These are phyloP conservation scores for Trifolium pratense DNA, from an alignment of 306 rosid species.

Conservation along the genomic window DNA sequence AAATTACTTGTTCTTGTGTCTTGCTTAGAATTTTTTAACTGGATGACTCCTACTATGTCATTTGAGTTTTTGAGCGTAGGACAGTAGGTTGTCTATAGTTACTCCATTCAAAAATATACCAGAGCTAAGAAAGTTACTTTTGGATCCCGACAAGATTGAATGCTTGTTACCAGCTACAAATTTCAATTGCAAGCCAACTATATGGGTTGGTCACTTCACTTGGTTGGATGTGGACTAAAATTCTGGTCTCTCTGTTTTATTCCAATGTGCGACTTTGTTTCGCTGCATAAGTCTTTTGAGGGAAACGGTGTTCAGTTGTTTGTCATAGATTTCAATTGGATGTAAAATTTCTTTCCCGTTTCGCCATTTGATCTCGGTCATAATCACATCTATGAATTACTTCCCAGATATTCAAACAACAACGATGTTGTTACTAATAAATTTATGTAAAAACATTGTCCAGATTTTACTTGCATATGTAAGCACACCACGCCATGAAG, in stretches of 20 bases:
- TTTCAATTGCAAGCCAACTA: background rate
- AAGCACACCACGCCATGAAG: conserved; percentile 66
- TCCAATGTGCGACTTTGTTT: conserved; percentile 20
- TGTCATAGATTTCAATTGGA: conserved; percentile 16
- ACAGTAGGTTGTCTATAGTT: background rate
- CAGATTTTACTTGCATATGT: conserved; percentile 73
- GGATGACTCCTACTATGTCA: background rate
- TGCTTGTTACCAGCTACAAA: background rate
- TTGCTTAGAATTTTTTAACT: background rate
- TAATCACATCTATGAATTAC: conserved; percentile 15
- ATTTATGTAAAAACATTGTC: conserved; percentile 13
- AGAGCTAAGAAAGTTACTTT: background rate
- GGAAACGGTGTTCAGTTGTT: conserved; percentile 7
- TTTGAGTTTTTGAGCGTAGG: background rate
- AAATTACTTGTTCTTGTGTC: too few relatives aligned
- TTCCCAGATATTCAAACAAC: conserved; percentile 13
- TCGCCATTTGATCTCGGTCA: background rate
- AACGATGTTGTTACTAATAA: conserved; percentile 26
- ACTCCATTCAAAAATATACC: background rate
- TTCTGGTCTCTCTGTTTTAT: background rate
- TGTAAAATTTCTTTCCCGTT: conserved; percentile 15
- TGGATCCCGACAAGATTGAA: too few relatives aligned
- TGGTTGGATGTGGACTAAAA: background rate
- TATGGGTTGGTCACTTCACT: background rate
- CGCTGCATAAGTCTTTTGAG: background rate